Evolutionary conservation across 164 flowering plant genomes (phyloP).

Genomic region (Dillenia suffruticosa): DNA sequence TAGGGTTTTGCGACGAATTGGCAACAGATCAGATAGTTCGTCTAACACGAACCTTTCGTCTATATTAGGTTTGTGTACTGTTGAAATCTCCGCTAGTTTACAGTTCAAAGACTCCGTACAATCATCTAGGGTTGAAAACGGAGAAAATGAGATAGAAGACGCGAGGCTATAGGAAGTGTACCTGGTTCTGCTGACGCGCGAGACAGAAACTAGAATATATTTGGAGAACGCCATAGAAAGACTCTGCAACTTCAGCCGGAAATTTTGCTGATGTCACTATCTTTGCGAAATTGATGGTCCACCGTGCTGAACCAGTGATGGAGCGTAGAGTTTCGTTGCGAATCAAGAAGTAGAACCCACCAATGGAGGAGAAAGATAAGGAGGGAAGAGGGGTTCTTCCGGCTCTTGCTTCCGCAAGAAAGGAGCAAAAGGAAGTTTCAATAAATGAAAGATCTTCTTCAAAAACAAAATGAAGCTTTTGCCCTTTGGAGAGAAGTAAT

Average conservation of each 20-base stretch:
- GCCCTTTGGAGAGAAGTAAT: too few species aligned
- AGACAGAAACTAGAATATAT: constrained; percentile 7
- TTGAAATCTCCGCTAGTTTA: constrained; percentile 2
- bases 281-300: too few species aligned
- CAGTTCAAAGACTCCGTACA: not conserved
- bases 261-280: too few species aligned
- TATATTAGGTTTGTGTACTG: constrained; percentile 5
- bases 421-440: too few species aligned
- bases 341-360: too few species aligned
- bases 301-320: too few species aligned
- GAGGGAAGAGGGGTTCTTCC: too few species aligned
- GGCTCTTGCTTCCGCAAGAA: too few species aligned
- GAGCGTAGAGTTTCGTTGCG: too few species aligned
- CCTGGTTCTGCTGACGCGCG: constrained; percentile 17
- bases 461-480: too few species aligned
- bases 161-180: constrained; percentile 9
- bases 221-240: constrained; percentile 10
- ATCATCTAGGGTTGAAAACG: constrained; percentile 20
- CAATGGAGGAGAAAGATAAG: too few species aligned
- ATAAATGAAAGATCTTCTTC: too few species aligned
- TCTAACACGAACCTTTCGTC: constrained; percentile 38
- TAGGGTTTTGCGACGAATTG: constrained; percentile 19
- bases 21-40: constrained; percentile 52
- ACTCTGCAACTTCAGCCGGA: not conserved
- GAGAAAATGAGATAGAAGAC: constrained; percentile 9